Percentiles rank a stretch among this genome's conserved stretches.
Conservation (phyloP, 2,329 filamentous ascomycete genomes). For the Aureobasidium sp. region DNA sequence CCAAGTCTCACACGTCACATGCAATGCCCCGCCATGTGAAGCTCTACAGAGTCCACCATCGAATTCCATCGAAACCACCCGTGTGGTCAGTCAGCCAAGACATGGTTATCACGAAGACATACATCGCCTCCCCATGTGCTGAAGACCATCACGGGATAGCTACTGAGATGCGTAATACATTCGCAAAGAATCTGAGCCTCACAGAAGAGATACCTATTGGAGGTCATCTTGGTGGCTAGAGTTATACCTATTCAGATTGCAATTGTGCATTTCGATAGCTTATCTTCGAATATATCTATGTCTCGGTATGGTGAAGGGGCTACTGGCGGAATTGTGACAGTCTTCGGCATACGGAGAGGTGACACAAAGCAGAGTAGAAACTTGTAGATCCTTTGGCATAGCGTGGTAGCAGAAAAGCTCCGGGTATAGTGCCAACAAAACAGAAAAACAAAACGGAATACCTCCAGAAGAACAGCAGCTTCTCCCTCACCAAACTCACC, state of each 20-base stretch:
- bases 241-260: no score
- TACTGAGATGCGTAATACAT: no score
- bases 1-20: slow-evolving; percentile 12
- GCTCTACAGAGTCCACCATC: neutral
- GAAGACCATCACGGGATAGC: no score
- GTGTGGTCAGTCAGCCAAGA: slow-evolving; percentile 1
- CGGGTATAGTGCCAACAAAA: slow-evolving; percentile 10
- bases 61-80: neutral
- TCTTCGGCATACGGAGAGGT: no score
- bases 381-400: slow-evolving; percentile 3
- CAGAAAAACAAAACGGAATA: neutral
- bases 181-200: no score
- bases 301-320: no score
- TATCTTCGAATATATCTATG: no score
- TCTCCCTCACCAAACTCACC: neutral
- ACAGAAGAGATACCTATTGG: no score
- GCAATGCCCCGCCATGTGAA: slow-evolving; percentile 5
- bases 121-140: no score
- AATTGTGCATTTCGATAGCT: no score
- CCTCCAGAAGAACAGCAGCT: neutral
- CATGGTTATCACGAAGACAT: neutral
- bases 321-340: no score
- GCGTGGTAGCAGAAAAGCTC: slow-evolving; percentile 1
- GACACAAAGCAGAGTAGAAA: neutral
- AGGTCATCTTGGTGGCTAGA: no score